phyloP scores from a whole-genome alignment of 768 basidiomycete species.

The Pleurotus djamor region DNA sequence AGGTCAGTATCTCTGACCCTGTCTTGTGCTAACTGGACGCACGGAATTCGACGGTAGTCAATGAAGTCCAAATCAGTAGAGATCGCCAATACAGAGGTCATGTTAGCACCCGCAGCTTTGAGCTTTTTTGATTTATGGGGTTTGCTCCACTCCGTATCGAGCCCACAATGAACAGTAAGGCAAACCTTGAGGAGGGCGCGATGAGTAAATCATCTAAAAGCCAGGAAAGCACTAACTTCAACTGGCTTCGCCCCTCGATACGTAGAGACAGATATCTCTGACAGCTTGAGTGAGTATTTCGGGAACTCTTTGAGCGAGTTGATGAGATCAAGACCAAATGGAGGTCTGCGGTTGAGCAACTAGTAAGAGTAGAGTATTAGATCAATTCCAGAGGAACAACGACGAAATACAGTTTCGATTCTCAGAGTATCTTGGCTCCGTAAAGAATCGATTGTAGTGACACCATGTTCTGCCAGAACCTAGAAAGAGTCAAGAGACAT shows the following conservation, averaged over 20 bases:
- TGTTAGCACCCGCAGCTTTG: conserved; percentile 44
- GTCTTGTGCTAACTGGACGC: conserved; percentile 13
- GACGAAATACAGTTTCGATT: conserved; percentile 69
- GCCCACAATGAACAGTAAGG: conserved; percentile 55
- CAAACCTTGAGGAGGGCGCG: conserved; percentile 17
- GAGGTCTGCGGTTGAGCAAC: conserved; percentile 73
- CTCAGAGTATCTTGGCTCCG: conserved; percentile 53
- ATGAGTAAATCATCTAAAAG: background rate
- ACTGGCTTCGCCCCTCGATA: conserved; percentile 51
- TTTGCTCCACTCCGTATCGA: conserved; percentile 27
- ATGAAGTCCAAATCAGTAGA: conserved; percentile 75
- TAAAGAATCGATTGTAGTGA: conserved; percentile 58
- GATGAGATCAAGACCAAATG: conserved; percentile 73
- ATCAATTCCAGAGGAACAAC: too few species aligned
- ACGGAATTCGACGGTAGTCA: conserved; percentile 83
- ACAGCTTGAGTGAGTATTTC: conserved; percentile 52
- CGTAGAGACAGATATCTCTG: conserved; percentile 41
- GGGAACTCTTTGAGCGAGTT: conserved; percentile 63
- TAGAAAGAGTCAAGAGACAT: conserved; percentile 21
- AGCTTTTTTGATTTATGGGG: conserved; percentile 37
- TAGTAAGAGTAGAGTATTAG: too few species aligned
- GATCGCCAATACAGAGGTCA: conserved; percentile 70
- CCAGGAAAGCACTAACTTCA: conserved; percentile 25
- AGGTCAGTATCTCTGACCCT: background rate
- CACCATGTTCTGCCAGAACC: conserved; percentile 75